Evolutionary conservation across 2,329 filamentous ascomycete genomes (phyloP).

Genomic region (Pseudocercospora ulei): DNA sequence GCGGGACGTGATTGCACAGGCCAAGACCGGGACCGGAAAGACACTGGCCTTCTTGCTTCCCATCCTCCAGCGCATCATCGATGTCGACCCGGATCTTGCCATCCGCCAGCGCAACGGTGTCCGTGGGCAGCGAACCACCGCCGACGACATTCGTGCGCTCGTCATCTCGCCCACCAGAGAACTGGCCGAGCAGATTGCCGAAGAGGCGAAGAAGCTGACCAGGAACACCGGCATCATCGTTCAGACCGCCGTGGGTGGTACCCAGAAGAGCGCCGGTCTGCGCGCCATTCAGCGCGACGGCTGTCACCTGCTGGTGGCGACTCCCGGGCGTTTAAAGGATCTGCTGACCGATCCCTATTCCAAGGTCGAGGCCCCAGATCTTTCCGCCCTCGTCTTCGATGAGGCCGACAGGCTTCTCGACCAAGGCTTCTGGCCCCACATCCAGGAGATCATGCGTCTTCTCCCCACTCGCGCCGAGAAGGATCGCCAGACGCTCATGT

Average conservation of each 20-base stretch:
- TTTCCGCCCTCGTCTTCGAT: slow-evolving; percentile 53
- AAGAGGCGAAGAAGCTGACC: slow-evolving; percentile 62
- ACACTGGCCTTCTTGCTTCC: slow-evolving; percentile 88
- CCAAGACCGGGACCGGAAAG: slow-evolving; percentile 94
- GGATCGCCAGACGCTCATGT: slow-evolving; percentile 81
- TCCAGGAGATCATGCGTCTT: slow-evolving; percentile 40
- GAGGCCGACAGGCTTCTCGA: slow-evolving; percentile 60
- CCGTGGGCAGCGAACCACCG: slow-evolving; percentile 43
- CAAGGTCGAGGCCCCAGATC: slow-evolving; percentile 54
- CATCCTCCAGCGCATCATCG: slow-evolving; percentile 67
- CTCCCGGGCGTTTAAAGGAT: slow-evolving; percentile 78
- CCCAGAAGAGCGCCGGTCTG: slow-evolving; percentile 62
- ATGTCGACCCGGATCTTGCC: slow-evolving; percentile 53
- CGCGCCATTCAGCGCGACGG: slow-evolving; percentile 59
- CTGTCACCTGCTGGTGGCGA: slow-evolving; percentile 83
- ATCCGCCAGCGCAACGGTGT: slow-evolving; percentile 36
- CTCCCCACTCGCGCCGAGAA: slow-evolving; percentile 55
- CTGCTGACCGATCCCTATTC: slow-evolving; percentile 57
- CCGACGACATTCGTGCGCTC: slow-evolving; percentile 50
- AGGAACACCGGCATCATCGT: slow-evolving; percentile 57
- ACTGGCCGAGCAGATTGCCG: slow-evolving; percentile 55
- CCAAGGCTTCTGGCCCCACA: slow-evolving; percentile 45
- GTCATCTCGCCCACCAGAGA: slow-evolving; percentile 56
- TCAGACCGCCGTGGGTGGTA: slow-evolving; percentile 82
- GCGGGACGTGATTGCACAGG: slow-evolving; percentile 77